phyloP scores from a whole-genome alignment of 2,329 filamentous ascomycete genomes.

The Metarhizium anisopliae region DNA sequence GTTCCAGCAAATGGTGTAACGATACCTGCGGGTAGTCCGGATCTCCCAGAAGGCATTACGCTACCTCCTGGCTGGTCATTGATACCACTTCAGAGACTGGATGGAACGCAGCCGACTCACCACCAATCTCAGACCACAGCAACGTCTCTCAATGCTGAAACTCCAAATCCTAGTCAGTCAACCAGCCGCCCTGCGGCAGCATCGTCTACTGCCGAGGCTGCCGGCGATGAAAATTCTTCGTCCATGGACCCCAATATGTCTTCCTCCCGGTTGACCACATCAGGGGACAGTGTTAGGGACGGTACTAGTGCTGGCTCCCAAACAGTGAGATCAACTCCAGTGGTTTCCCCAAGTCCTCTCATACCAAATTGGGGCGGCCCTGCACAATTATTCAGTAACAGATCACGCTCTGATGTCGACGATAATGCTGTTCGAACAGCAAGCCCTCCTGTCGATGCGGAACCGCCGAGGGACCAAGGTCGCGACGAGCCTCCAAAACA shows the following conservation, averaged over 20 bases:
- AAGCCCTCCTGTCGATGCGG: background rate
- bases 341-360: slow-evolving; percentile 39
- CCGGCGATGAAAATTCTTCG: background rate
- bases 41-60: slow-evolving; percentile 54
- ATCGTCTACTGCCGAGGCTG: background rate
- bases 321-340: slow-evolving; percentile 17
- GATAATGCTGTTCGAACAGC: slow-evolving; percentile 11
- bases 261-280: background rate
- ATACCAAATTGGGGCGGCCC: slow-evolving; percentile 43
- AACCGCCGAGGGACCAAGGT: background rate
- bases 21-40: slow-evolving; percentile 51
- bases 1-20: slow-evolving; percentile 34
- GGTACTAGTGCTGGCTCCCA: background rate
- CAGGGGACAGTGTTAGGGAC: background rate
- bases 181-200: background rate
- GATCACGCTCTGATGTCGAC: slow-evolving; percentile 15
- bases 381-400: slow-evolving; percentile 36
- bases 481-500: background rate
- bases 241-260: background rate
- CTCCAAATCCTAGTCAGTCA: slow-evolving; percentile 6
- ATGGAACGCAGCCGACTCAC: slow-evolving; percentile 22
- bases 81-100: slow-evolving; percentile 49
- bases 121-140: slow-evolving; percentile 7
- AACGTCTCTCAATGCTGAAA: slow-evolving; percentile 10
- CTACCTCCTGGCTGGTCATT: slow-evolving; percentile 58